A percentile compares a stretch with the other conserved stretches of the same genome.
Evolutionary conservation across 2,329 filamentous ascomycete genomes (phyloP).

Genomic region (Cercospora canescens): DNA sequence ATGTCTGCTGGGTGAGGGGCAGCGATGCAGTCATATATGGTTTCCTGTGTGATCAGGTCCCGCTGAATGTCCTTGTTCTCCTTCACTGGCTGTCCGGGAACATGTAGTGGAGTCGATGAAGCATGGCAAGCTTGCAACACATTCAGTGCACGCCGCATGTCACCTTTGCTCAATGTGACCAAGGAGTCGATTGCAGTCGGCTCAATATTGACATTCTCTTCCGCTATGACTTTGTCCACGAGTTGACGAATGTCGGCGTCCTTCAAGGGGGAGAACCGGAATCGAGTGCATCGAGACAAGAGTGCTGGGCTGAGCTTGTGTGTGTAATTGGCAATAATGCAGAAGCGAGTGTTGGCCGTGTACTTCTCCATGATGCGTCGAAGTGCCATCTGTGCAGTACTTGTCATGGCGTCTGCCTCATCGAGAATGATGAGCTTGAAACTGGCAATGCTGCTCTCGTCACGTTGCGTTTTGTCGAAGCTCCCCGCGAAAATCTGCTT

Average conservation of each 20-base stretch:
- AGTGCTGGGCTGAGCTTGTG: slow-evolving; percentile 95
- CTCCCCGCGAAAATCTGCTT: slow-evolving; percentile 83
- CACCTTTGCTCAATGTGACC: slow-evolving; percentile 85
- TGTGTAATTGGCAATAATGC: slow-evolving; percentile 98
- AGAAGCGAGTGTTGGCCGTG: slow-evolving; percentile 95
- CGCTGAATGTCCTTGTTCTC: slow-evolving; percentile 63
- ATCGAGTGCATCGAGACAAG: slow-evolving; percentile 89
- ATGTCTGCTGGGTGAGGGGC: slow-evolving; percentile 91
- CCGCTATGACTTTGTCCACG: slow-evolving; percentile 85
- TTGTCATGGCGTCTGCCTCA: slow-evolving; percentile 99
- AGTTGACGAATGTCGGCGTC: slow-evolving; percentile 80
- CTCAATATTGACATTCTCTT: slow-evolving; percentile 82
- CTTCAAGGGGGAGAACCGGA: slow-evolving; percentile 91
- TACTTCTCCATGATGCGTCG: slow-evolving; percentile 99
- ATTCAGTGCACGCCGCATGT: slow-evolving; percentile 93
- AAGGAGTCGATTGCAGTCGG: slow-evolving; percentile 79
- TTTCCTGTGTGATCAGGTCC: slow-evolving; percentile 86
- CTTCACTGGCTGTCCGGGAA: slow-evolving; percentile 48
- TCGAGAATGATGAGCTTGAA: slow-evolving; percentile 98
- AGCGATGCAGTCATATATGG: slow-evolving; percentile 96
- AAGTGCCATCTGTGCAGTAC: slow-evolving; percentile 95
- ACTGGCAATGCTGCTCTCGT: slow-evolving; percentile 57
- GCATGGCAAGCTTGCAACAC: slow-evolving; percentile 96
- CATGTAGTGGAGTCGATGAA: slow-evolving; percentile 67
- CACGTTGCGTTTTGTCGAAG: slow-evolving; percentile 34